Percentiles rank a stretch among this genome's conserved stretches.
Evolutionary conservation across 176 grass and related monocot species (phyloP).

Genomic region (Avena atlantica): DNA sequence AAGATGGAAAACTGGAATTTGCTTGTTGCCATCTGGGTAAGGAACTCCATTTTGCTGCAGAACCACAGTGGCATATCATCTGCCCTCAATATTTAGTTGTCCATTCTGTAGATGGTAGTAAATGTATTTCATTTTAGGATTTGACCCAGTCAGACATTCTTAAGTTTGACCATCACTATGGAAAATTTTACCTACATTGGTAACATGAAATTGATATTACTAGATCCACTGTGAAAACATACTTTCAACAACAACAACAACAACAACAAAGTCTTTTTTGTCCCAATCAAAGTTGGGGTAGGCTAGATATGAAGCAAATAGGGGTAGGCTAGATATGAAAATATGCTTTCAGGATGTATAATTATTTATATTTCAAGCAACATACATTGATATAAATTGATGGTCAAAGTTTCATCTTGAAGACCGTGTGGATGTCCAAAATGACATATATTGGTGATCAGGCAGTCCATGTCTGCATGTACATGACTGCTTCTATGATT

Average conservation of each 20-base stretch:
- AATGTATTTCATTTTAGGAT: background rate
- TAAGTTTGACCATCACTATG: conserved; percentile 13
- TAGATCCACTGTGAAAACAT: conserved; percentile 10
- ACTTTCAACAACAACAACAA: background rate
- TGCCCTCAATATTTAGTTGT: conserved; percentile 34
- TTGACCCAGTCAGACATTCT: background rate
- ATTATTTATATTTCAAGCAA: background rate
- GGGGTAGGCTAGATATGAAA: too few species aligned
- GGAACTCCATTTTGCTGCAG: conserved; percentile 24
- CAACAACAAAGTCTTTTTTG: too few species aligned
- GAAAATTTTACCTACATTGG: background rate
- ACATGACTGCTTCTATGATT: conserved; percentile 26
- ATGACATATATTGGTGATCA: conserved; percentile 4
- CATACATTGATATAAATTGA: conserved; percentile 6
- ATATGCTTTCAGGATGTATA: too few species aligned
- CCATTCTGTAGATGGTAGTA: background rate
- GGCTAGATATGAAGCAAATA: too few species aligned
- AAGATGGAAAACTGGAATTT: conserved; percentile 11
- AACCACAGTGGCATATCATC: conserved; percentile 5
- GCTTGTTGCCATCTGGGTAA: conserved; percentile 13
- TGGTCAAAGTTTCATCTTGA: conserved; percentile 4
- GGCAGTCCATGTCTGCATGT: background rate
- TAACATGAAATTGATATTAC: conserved; percentile 20
- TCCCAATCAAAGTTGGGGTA: too few species aligned
- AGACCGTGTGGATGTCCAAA: background rate